Evolutionary conservation across 225 moss, liverwort and hornwort genomes (phyloP), one percentile per base, ranked within the genome.

Genomic region (Anthoceros angustus): DNA sequence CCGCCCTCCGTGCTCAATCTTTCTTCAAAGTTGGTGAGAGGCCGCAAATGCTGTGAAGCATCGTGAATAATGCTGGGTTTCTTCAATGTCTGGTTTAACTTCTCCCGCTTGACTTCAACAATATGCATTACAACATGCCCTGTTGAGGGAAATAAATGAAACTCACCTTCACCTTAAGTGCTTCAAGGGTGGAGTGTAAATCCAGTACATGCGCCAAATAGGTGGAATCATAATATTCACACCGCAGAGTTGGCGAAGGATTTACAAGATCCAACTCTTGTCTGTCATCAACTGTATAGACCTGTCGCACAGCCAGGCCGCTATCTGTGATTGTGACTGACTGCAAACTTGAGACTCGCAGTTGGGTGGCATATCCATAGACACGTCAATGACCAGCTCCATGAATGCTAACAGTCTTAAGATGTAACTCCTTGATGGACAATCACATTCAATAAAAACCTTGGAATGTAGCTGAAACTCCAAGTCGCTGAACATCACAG

Each of bases 401-500:
- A 26, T 3, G 14, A 32, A 43, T 11, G 25, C 16, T 68, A 25
- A 25, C 43, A 10, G 66, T 10, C 6, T 15, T 23, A 39, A 63
- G 25, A 42, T 42, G 32, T 32, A 32, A 4, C 32, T 32, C 32
- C 32, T 32, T 32, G 32, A 32, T 32, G 32, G 32, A 32, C 32
- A 32, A 32, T 32, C 32, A 32, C 32, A 32, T 32, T 42, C 2
- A 10, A 40, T 7, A 12, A 65, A 6, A 68, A 91, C 94, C 89
- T 80, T 87, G 9, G 95, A 75, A 75, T 92, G 79, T 48, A 98
- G 78, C 88, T 88, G 76, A 40, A 72, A 73, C 78, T 98, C 95
- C 69, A 98, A 63, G 38, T 74, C 72, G n/a, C 74, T 62, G 43
- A 82, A 67, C 39, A 76, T 49, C 24, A 40, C 8, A 61, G 65